Conservation (phyloP, 2,329 filamentous ascomycete species). For the Metarhizium humberi region DNA sequence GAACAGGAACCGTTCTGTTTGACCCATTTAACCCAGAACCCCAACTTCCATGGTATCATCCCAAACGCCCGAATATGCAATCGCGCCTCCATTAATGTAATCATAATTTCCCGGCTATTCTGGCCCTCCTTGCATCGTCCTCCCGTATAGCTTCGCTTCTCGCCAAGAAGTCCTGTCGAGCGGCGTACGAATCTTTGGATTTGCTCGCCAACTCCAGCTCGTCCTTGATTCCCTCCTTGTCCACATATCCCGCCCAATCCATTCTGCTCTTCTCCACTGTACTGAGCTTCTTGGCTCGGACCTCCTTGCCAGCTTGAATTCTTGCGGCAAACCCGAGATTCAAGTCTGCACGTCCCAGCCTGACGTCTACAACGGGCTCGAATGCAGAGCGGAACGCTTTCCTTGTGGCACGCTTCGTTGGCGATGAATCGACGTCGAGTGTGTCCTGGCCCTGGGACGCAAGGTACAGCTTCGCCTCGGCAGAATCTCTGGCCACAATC, state of each 20-base stretch:
- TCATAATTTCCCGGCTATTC: constrained; percentile 31
- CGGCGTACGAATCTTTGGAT: constrained; percentile 54
- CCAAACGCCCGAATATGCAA: neutral
- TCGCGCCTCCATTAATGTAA: neutral
- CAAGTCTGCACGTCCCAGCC: constrained; percentile 42
- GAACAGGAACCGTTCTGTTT: neutral
- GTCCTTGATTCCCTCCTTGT: constrained; percentile 62
- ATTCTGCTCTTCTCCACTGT: constrained; percentile 64
- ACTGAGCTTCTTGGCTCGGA: constrained; percentile 55
- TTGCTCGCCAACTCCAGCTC: constrained; percentile 56
- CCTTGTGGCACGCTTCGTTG: constrained; percentile 35
- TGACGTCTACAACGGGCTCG: constrained; percentile 42
- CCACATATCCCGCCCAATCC: constrained; percentile 65
- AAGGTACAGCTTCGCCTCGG: constrained; percentile 56
- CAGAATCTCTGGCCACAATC: constrained; percentile 53
- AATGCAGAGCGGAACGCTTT: constrained; percentile 54
- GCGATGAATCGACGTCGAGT: constrained; percentile 16
- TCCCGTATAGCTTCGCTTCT: constrained; percentile 55
- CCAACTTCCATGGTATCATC: neutral
- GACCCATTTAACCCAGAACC: neutral
- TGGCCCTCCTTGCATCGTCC: constrained; percentile 47
- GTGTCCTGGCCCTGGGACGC: constrained; percentile 35
- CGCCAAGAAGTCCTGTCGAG: constrained; percentile 55
- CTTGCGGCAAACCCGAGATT: constrained; percentile 45
- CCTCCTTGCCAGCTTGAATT: constrained; percentile 36